phyloP scores from a whole-genome alignment of 2,329 filamentous ascomycete genomes.

The Aspergillus sp. region DNA sequence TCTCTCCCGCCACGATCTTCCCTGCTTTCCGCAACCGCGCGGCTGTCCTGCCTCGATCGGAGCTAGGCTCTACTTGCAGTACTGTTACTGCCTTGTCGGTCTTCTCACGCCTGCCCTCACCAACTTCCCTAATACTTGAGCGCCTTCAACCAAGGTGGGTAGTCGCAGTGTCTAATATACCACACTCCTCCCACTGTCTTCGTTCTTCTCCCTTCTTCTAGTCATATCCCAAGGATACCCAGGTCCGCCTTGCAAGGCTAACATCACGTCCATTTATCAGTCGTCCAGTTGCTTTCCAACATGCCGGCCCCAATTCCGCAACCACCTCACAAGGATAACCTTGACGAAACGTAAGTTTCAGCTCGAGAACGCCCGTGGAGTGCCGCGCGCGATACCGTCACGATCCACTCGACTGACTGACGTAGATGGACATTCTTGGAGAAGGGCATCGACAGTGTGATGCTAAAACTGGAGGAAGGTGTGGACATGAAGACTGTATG shows the following conservation, averaged over 20 bases:
- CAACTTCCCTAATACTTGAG: neutral
- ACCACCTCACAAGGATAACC: slow-evolving; percentile 56
- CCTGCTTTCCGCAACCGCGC: slow-evolving; percentile 6
- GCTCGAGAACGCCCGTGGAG: neutral
- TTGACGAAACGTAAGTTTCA: slow-evolving; percentile 58
- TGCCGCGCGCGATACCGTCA: neutral
- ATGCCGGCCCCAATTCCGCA: slow-evolving; percentile 39
- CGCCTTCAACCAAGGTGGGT: too few relatives aligned
- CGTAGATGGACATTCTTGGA: slow-evolving; percentile 85
- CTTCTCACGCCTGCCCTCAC: neutral
- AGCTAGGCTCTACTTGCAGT: neutral
- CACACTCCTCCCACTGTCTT: neutral
- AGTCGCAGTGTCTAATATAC: too few relatives aligned
- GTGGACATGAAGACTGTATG: slow-evolving; percentile 86
- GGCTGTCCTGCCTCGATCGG: slow-evolving; percentile 3
- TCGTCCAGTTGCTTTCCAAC: slow-evolving; percentile 3
- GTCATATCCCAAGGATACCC: neutral
- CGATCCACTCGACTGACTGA: slow-evolving; percentile 16
- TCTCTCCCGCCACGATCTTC: neutral
- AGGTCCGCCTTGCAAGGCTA: neutral
- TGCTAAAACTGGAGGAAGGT: slow-evolving; percentile 86
- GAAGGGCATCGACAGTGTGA: slow-evolving; percentile 83
- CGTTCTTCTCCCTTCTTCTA: neutral
- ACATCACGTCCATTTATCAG: slow-evolving; percentile 1
- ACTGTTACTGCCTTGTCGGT: neutral